Conservation (phyloP, 345 rosid genomes). For the Aegle marmelos region DNA sequence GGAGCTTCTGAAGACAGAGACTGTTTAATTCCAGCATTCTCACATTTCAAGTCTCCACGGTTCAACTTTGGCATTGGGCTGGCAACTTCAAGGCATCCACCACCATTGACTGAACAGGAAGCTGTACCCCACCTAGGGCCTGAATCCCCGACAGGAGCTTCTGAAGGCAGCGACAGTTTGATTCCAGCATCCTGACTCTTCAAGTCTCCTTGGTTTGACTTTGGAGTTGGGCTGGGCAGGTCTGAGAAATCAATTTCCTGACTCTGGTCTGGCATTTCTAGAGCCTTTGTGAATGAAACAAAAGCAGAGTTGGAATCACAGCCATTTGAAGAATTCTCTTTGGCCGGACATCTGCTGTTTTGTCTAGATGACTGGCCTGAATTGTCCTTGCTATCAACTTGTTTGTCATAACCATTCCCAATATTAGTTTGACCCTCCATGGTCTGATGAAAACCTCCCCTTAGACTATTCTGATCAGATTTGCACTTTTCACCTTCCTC, state of each 20-base stretch:
- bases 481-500: conserved; percentile 30
- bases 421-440: conserved; percentile 18
- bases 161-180: conserved; percentile 48
- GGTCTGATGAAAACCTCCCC: conserved; percentile 18
- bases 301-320: conserved; percentile 36
- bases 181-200: conserved; percentile 41
- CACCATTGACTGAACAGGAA: conserved; percentile 59
- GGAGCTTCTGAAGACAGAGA: conserved; percentile 43
- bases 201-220: conserved; percentile 42
- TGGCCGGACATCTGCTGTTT: conserved; percentile 34
- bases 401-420: conserved; percentile 27
- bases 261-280: conserved; percentile 40
- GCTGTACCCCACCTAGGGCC: conserved; percentile 73
- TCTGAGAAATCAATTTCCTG: conserved; percentile 46
- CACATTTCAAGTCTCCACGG: conserved; percentile 42
- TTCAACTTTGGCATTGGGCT: conserved; percentile 45
- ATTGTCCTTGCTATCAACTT: conserved; percentile 35
- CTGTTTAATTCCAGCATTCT: conserved; percentile 45
- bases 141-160: conserved; percentile 50
- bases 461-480: conserved; percentile 21
- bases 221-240: conserved; percentile 46
- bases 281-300: conserved; percentile 37
- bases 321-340: conserved; percentile 24
- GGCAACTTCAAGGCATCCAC: conserved; percentile 20
- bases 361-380: conserved; percentile 43